Base-by-base conservation (phyloP, 1,139 yeast genomes). In the Candida sp. region DNA sequence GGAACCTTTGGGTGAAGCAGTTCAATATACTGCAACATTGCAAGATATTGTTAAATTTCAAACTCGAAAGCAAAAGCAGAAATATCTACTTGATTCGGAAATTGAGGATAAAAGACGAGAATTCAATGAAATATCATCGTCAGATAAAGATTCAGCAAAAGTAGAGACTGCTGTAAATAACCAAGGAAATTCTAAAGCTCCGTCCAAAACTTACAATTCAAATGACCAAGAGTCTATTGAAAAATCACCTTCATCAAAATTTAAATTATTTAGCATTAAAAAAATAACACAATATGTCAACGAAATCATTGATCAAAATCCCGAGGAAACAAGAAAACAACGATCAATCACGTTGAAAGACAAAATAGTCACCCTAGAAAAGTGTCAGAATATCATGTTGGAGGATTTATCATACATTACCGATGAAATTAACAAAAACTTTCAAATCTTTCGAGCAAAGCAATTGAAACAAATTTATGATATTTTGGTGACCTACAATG, bases 1-100 rank as follows among this genome's bases (percentile, higher is more conserved):
- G 35, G 98, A 91, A 57, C 96, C 96, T 4, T 68, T 91, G 30
- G 83, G 87, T 5, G 97, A 91, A 57, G 79, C 87, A 15, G 90
- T 86, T 11, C 89, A 87, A 55, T 82, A 85, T 63, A 81, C 95
- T 0, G 73, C 75, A 5, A 83, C 85, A 0, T 79, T 86, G 1
- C 76, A 86, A 40, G 77, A 80, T 37, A 79, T 91, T 12, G 73
- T 85, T 40, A 84, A 82, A 55, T 91, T 78, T 58, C 81, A 91
- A 43, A 74, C 77, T 36, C 75, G 83, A 52, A 91, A 93, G 59
- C 67, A 79, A 8, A 67, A 83, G 11, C 98, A 91, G 58, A 70
- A 77, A 40, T 78, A 74, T 40, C 62, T 87, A 50, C 72, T 89
- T 9, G 78, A 77, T 25, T 71, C 74, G 38, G 80, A 81, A 29